Percentiles rank a stretch among this genome's conserved stretches.
These are phyloP conservation scores for Chaetoscypha palmicola DNA, from an alignment of 2,329 filamentous ascomycete genomes.

Conservation along the genomic window DNA sequence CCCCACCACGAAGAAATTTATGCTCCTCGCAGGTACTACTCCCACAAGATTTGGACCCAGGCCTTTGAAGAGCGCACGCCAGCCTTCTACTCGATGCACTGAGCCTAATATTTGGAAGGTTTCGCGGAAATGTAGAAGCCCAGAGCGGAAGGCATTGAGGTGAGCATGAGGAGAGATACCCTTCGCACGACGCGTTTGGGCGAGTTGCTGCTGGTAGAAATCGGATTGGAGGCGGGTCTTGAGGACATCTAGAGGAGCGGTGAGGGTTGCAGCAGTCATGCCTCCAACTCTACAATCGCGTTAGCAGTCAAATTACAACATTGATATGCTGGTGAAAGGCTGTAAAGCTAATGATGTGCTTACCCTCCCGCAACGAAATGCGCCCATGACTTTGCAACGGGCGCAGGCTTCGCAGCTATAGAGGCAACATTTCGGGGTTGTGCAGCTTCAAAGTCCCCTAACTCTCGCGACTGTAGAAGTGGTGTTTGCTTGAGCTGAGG, in stretches of 20 bases:
- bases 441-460: slow-evolving; percentile 46
- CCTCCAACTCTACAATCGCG: slow-evolving; percentile 60
- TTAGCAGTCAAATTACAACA: slow-evolving; percentile 7
- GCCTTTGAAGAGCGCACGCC: slow-evolving; percentile 85
- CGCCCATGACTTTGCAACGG: slow-evolving; percentile 74
- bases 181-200: slow-evolving; percentile 54
- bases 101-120: slow-evolving; percentile 78
- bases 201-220: slow-evolving; percentile 82
- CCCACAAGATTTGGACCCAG: slow-evolving; percentile 85
- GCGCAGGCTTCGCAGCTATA: slow-evolving; percentile 33
- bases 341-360: slow-evolving; percentile 28
- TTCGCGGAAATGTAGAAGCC: slow-evolving; percentile 70
- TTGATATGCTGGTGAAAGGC: neutral
- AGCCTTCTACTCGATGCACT: slow-evolving; percentile 75
- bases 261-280: slow-evolving; percentile 88
- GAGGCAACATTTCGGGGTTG: slow-evolving; percentile 34
- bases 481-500: slow-evolving; percentile 20
- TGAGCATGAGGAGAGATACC: slow-evolving; percentile 42
- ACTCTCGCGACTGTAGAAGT: slow-evolving; percentile 54
- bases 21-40: slow-evolving; percentile 80
- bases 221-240: slow-evolving; percentile 92
- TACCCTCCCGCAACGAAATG: slow-evolving; percentile 90
- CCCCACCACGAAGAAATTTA: slow-evolving; percentile 91
- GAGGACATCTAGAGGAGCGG: slow-evolving; percentile 85
- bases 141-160: slow-evolving; percentile 59